A percentile compares a stretch with the other conserved stretches of the same genome.
Conservation (phyloP, 2,329 filamentous ascomycete species). For the Septoria petroselini region DNA sequence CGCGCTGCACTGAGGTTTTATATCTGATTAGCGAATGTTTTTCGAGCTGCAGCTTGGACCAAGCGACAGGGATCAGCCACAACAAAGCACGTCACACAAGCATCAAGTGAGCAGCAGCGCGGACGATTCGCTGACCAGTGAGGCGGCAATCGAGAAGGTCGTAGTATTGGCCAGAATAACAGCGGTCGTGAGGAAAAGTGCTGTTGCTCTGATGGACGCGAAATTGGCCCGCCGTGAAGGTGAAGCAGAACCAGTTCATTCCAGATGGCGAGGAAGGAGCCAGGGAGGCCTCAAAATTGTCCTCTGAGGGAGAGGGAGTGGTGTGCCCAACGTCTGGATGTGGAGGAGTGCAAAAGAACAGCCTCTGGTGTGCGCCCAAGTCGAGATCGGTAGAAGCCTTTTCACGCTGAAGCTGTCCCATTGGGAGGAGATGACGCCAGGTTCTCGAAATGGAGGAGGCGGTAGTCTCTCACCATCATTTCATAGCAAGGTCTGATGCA, state of each 20-base stretch:
- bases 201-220: too few species aligned
- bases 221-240: too few species aligned
- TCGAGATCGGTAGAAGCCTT: too few species aligned
- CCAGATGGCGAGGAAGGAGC: background rate
- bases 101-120: background rate
- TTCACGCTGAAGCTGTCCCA: too few species aligned
- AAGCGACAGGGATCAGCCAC: background rate
- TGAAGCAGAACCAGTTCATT: too few species aligned
- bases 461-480: too few species aligned
- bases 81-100: background rate
- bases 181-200: too few species aligned
- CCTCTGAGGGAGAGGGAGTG: background rate
- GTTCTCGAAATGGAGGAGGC: too few species aligned
- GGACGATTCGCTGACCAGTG: background rate
- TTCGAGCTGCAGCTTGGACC: background rate
- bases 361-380: too few species aligned
- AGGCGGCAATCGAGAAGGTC: background rate
- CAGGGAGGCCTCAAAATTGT: background rate
- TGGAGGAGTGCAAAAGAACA: too few species aligned
- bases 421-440: too few species aligned
- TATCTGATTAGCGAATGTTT: background rate
- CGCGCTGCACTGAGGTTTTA: background rate
- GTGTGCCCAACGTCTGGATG: background rate
- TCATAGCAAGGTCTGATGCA: too few species aligned
- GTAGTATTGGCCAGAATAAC: background rate